Evolutionary conservation across 768 basidiomycete genomes (phyloP).

Genomic region (Postia placenta): DNA sequence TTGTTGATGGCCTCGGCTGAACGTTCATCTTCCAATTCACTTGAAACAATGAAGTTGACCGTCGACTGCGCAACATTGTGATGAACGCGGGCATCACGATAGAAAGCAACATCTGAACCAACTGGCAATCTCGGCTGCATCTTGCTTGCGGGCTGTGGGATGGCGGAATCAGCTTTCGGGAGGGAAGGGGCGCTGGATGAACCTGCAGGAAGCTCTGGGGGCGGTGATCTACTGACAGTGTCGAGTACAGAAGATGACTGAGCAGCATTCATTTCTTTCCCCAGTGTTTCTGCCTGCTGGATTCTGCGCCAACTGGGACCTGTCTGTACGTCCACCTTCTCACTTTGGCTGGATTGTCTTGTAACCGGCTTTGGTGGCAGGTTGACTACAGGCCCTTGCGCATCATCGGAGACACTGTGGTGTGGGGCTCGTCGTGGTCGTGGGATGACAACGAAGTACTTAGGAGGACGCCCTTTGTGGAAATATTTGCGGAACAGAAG

Average conservation of each 20-base stretch:
- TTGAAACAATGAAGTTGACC: constrained; percentile 74
- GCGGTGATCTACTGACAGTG: constrained; percentile 63
- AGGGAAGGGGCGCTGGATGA: constrained; percentile 7
- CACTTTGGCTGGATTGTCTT: no score
- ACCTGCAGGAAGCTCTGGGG: constrained; percentile 42
- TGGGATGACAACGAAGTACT: constrained; percentile 34
- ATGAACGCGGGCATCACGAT: constrained; percentile 57
- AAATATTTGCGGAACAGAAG: constrained; percentile 50
- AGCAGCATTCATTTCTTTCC: constrained; percentile 6
- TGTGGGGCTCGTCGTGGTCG: constrained; percentile 11
- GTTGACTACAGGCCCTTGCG: constrained; percentile 31
- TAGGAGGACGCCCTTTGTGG: constrained; percentile 25
- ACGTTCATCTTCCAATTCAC: constrained; percentile 53
- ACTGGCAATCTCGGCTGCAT: constrained; percentile 63
- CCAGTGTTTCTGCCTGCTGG: no score
- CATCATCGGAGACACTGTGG: neutral
- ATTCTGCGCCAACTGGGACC: constrained; percentile 35
- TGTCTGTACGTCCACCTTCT: no score
- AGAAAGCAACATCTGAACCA: constrained; percentile 68
- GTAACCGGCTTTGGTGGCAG: constrained; percentile 28
- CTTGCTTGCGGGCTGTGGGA: constrained; percentile 24
- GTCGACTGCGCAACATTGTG: constrained; percentile 42
- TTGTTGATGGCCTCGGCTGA: neutral
- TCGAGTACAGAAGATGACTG: constrained; percentile 28
- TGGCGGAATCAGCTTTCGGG: neutral